A percentile compares a stretch with the other conserved stretches of the same genome.
Evolutionary conservation across 2,329 filamentous ascomycete genomes (phyloP).

Genomic region (Talaromyces sp.): DNA sequence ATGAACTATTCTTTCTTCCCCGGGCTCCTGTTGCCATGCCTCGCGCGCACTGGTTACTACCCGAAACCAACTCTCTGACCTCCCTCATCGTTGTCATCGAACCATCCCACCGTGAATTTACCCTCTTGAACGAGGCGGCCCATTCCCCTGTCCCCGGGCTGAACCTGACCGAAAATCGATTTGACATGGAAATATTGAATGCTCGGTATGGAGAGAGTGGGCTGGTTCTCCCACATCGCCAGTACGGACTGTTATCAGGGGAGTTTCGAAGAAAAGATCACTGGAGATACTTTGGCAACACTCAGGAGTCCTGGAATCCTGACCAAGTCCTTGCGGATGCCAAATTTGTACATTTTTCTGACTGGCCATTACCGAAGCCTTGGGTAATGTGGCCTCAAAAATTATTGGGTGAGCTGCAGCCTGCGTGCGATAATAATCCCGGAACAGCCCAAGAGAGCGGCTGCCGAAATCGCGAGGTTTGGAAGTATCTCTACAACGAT

Average conservation of each 20-base stretch:
- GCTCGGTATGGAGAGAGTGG: slow-evolving; percentile 61
- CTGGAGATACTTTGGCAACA: slow-evolving; percentile 52
- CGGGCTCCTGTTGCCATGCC: slow-evolving; percentile 66
- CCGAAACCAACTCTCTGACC: slow-evolving; percentile 57
- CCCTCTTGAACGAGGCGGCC: slow-evolving; percentile 30
- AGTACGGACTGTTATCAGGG: slow-evolving; percentile 63
- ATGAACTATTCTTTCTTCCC: slow-evolving; percentile 72
- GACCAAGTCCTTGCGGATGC: slow-evolving; percentile 59
- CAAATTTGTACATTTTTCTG: slow-evolving; percentile 71
- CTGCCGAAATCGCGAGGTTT: slow-evolving; percentile 41
- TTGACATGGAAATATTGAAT: slow-evolving; percentile 71
- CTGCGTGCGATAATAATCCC: slow-evolving; percentile 38
- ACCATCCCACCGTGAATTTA: slow-evolving; percentile 56
- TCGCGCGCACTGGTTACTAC: slow-evolving; percentile 70
- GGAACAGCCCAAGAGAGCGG: slow-evolving; percentile 40
- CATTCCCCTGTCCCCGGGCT: slow-evolving; percentile 29
- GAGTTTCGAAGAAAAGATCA: slow-evolving; percentile 64
- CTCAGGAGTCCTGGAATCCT: slow-evolving; percentile 62
- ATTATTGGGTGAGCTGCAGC: slow-evolving; percentile 35
- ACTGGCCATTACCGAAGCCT: slow-evolving; percentile 71
- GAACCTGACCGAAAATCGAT: slow-evolving; percentile 35
- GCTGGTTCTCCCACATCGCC: slow-evolving; percentile 65
- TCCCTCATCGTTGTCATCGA: slow-evolving; percentile 65
- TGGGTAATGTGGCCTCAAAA: slow-evolving; percentile 53
- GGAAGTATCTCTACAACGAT: slow-evolving; percentile 42